Base-by-base conservation (phyloP, 148 eudicot genomes). In the Rhododendron williamsianum region DNA sequence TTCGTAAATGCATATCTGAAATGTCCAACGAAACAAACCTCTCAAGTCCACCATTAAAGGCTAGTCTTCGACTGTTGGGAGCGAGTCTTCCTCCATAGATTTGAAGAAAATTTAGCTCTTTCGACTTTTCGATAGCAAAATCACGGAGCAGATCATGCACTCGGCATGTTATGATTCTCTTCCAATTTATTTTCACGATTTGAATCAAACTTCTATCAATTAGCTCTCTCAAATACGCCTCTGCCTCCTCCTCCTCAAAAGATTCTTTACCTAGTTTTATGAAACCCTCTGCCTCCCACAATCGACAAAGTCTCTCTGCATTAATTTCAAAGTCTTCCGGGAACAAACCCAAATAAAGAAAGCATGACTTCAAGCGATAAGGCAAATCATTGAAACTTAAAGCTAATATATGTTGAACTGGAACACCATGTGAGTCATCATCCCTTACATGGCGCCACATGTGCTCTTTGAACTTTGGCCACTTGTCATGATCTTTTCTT, bases 301-400 rank as follows among this genome's bases (percentile, higher is more conserved):
- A 54, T 16, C 21, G 6, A 16, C 7, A 54, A 6, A 54, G 60
- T 54, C 18, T 16, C 5, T 54, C 0, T 54, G 60, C 60, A 54
- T 16, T 0, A 54, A 54, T 54, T 54, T 16, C 21, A 54, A 16
- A 72, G 6, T 33, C 38, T 33, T 33, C 38, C 0, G 69, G 81
- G 9, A 15, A 84, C 15, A 36, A 33, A 58, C 49, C 86, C 7
- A 84, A 10, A 72, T 84, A 84, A 2, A 84, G 86, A 76, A 84
- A 84, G 27, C 81, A 84, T 19, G 49, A 27, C 30, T 84, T 84
- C 81, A 84, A 25, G 16, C 7, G n/a, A 15, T 12, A 21, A 19
- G 86, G 46, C 51, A 84, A 77, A 56, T 77, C 86, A 1, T 84
- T 35, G 48, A 67, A 84, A 13, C 69, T 82, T 38, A 23, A 9